A percentile compares a stretch with the other conserved stretches of the same genome.
phyloP scores from a whole-genome alignment of 2,329 filamentous ascomycete genomes.

The Teratosphaeria epicoccoides region DNA sequence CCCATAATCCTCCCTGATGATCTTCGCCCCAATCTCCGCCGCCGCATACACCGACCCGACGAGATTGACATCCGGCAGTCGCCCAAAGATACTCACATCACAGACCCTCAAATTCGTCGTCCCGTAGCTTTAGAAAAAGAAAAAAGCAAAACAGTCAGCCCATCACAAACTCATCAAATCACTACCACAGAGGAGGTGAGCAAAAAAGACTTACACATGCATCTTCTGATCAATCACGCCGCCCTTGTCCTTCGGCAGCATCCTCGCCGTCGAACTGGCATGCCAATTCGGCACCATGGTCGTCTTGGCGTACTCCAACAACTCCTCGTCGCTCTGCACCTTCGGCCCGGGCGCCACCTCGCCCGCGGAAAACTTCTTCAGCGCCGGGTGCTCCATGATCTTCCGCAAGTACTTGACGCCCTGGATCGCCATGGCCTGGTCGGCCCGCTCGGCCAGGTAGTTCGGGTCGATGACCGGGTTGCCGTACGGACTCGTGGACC shows the following conservation, averaged over 20 bases:
- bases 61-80: constrained; percentile 21
- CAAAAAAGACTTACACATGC: constrained; percentile 7
- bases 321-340: constrained; percentile 64
- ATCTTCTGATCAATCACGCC: constrained; percentile 18
- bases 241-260: constrained; percentile 13
- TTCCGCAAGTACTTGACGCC: constrained; percentile 6
- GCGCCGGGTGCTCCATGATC: constrained; percentile 4
- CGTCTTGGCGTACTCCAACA: constrained; percentile 58
- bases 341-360: constrained; percentile 69
- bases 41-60: constrained; percentile 21
- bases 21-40: constrained; percentile 24
- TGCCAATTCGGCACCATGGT: neutral
- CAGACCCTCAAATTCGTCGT: constrained; percentile 17
- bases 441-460: constrained; percentile 34
- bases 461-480: constrained; percentile 16
- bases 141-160: neutral
- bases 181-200: neutral
- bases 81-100: constrained; percentile 20
- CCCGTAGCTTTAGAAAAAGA: constrained; percentile 6
- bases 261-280: constrained; percentile 8
- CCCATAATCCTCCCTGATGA: constrained; percentile 22
- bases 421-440: constrained; percentile 28
- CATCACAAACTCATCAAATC: neutral
- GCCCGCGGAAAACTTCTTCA: neutral
- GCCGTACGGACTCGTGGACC: constrained; percentile 9